Percentiles rank a stretch among this genome's conserved stretches.
Evolutionary conservation across 495 filamentous ascomycete genomes (phyloP).

Genomic region (Cudoniella acicularis): DNA sequence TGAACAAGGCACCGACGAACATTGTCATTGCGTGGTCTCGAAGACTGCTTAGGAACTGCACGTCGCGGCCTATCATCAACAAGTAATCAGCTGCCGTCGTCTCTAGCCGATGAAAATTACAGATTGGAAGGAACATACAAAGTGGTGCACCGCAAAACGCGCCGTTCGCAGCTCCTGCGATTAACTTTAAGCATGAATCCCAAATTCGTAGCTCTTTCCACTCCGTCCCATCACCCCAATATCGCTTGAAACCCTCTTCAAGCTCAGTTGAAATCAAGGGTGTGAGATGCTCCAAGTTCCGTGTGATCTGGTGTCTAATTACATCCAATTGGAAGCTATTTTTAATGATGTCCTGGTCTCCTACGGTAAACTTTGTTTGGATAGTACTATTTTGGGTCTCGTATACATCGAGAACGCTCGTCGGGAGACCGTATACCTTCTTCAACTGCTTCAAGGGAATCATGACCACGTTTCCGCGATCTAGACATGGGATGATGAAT

Average conservation of each 20-base stretch:
- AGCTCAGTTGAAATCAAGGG: conserved; percentile 6
- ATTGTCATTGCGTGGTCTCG: conserved; percentile 6
- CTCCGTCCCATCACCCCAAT: conserved; percentile 1
- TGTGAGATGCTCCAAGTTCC: conserved; percentile 5
- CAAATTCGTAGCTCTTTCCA: conserved; percentile 7
- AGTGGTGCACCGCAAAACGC: conserved; percentile 7
- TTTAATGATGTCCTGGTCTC: conserved; percentile 2
- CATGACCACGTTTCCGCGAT: conserved; percentile 8
- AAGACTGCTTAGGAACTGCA: background rate
- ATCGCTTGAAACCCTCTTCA: conserved; percentile 2
- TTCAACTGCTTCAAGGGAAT: conserved; percentile 9
- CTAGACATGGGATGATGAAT: conserved; percentile 5
- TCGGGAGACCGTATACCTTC: conserved; percentile 6
- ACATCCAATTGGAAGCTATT: conserved; percentile 8
- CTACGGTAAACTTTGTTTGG: conserved; percentile 5
- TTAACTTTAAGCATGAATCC: conserved; percentile 1
- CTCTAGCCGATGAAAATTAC: background rate
- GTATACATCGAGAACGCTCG: conserved; percentile 12
- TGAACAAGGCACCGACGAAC: background rate
- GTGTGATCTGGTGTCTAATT: conserved; percentile 5
- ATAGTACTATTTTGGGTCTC: conserved; percentile 10
- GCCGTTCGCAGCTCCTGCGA: conserved; percentile 7
- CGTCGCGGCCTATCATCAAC: background rate
- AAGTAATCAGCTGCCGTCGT: background rate
- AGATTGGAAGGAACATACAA: background rate